Evolutionary conservation across 2,329 filamentous ascomycete genomes (phyloP).

Genomic region (Fusarium algeriense): DNA sequence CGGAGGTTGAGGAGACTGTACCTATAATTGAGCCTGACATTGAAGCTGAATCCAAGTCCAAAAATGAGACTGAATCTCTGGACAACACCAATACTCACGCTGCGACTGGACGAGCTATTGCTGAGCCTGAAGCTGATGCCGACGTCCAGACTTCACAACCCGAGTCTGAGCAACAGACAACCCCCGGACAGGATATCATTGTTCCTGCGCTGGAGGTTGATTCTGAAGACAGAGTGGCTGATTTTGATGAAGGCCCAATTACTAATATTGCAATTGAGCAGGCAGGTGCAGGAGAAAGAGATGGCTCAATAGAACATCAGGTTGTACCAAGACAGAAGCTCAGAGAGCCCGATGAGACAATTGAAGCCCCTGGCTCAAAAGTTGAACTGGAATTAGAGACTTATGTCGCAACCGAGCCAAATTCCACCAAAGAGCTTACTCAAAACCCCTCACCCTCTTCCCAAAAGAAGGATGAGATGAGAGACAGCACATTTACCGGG

Average conservation of each 20-base stretch:
- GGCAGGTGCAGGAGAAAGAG: slow-evolving; percentile 4
- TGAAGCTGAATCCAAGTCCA: slow-evolving; percentile 47
- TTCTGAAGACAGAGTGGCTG: slow-evolving; percentile 27
- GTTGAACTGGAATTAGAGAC: slow-evolving; percentile 1
- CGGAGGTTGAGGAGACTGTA: slow-evolving; percentile 43
- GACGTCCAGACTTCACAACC: slow-evolving; percentile 18
- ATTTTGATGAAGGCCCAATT: slow-evolving; percentile 12
- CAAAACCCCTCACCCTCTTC: slow-evolving; percentile 8
- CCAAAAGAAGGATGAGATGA: slow-evolving; percentile 36
- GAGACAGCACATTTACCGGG: slow-evolving; percentile 15
- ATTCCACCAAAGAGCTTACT: slow-evolving; percentile 2
- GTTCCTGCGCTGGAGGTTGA: slow-evolving; percentile 38
- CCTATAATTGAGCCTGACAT: slow-evolving; percentile 46
- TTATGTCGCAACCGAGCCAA: background rate
- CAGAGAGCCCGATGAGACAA: slow-evolving; percentile 5
- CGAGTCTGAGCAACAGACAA: slow-evolving; percentile 33
- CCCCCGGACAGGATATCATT: slow-evolving; percentile 35
- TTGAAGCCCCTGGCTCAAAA: background rate
- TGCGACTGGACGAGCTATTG: slow-evolving; percentile 29
- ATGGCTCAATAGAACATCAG: background rate
- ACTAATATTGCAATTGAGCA: slow-evolving; percentile 34
- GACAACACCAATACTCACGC: slow-evolving; percentile 28
- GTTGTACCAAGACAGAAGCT: background rate
- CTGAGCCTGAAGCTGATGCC: slow-evolving; percentile 32
- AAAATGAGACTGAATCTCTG: slow-evolving; percentile 44